Evolutionary conservation across 2,329 filamentous ascomycete species (phyloP).

Genomic region (Pseudocercospora crystallina): DNA sequence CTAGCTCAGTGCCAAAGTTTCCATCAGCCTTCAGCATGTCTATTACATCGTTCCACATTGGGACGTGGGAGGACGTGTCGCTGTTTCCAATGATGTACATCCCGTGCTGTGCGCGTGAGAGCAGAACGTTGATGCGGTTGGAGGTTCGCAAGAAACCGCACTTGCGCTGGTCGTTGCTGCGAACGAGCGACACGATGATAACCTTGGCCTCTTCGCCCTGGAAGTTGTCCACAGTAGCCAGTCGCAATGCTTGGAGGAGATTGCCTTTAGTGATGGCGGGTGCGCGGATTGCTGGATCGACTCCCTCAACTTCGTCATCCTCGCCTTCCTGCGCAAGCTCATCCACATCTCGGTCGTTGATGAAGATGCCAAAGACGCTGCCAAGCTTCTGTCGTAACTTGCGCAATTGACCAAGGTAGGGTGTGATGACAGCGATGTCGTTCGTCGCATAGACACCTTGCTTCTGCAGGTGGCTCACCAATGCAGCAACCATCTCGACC

Average conservation of each 20-base stretch:
- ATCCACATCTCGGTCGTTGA: conserved; percentile 55
- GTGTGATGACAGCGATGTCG: conserved; percentile 71
- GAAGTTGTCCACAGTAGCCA: conserved; percentile 61
- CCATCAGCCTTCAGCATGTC: conserved; percentile 48
- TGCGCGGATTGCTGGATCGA: background rate
- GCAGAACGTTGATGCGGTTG: conserved; percentile 69
- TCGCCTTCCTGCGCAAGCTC: conserved; percentile 8
- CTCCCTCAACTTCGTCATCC: conserved; percentile 1
- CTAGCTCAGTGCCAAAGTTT: conserved; percentile 53
- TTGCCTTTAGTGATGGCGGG: conserved; percentile 7
- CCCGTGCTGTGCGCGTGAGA: conserved; percentile 67
- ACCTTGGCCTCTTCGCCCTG: conserved; percentile 76
- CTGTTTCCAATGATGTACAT: conserved; percentile 64
- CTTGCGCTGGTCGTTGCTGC: conserved; percentile 59
- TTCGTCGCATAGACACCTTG: conserved; percentile 61
- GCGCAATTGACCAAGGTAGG: conserved; percentile 60
- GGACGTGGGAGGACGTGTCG: conserved; percentile 55
- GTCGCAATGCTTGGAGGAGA: conserved; percentile 12
- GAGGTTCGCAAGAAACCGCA: conserved; percentile 66
- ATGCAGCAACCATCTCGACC: conserved; percentile 59
- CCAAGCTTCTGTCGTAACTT: conserved; percentile 43
- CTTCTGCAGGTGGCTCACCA: conserved; percentile 64
- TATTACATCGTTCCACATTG: conserved; percentile 65
- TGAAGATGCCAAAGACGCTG: conserved; percentile 41
- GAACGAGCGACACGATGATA: conserved; percentile 68